These are phyloP conservation scores for Obba rivulosa DNA, from an alignment of 768 basidiomycete genomes.

Conservation along the genomic window DNA sequence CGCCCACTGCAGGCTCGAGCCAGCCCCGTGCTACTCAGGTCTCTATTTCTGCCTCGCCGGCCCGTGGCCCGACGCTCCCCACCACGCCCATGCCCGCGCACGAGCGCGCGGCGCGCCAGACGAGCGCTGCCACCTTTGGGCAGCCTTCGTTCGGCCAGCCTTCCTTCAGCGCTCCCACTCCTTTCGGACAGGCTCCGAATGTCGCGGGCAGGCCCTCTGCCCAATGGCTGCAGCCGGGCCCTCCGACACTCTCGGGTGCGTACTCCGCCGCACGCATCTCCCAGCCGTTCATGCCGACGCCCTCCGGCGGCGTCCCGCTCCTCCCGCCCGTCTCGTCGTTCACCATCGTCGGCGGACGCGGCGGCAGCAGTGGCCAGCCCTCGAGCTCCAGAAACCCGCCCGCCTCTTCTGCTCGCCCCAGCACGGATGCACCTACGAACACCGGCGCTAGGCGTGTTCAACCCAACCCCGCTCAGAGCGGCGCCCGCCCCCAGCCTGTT, in stretches of 20 bases:
- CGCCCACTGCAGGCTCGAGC: not conserved
- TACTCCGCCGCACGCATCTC: not conserved
- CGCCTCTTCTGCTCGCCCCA: too few species aligned
- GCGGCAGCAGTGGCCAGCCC: too few species aligned
- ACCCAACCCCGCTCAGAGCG: too few species aligned
- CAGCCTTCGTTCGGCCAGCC: conserved; percentile 11
- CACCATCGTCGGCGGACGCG: too few species aligned
- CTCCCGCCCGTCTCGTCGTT: not conserved
- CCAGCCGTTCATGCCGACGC: not conserved
- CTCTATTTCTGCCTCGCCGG: not conserved
- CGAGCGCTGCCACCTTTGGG: conserved; percentile 7
- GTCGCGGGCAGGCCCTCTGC: not conserved
- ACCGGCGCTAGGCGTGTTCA: too few species aligned
- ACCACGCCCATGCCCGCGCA: not conserved
- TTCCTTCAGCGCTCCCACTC: conserved; percentile 1
- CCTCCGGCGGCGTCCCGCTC: not conserved
- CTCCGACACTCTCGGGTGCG: not conserved
- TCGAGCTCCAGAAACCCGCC: too few species aligned
- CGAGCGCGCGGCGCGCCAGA: not conserved
- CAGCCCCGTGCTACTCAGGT: not conserved
- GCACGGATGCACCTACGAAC: too few species aligned
- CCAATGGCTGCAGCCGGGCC: too few species aligned
- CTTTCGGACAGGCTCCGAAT: conserved; percentile 5
- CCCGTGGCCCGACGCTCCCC: not conserved
- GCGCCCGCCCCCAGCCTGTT: too few species aligned